Conservation (phyloP, 768 basidiomycete species). For the Fistulinella prunicolor region DNA sequence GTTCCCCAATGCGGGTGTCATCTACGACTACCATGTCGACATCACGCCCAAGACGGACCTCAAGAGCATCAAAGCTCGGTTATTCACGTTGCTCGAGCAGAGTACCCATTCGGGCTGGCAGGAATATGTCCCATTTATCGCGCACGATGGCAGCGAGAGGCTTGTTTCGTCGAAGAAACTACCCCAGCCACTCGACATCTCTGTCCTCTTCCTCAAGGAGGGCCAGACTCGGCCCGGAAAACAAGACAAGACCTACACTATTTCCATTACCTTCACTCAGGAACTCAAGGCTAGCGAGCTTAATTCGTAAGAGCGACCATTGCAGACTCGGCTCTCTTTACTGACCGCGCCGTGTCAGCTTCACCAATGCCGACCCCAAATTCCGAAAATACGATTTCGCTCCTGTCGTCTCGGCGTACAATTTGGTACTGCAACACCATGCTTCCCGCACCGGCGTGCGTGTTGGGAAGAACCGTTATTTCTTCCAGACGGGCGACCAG, state of each 20-base stretch:
- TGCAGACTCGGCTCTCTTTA: neutral
- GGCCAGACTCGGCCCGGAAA: constrained; percentile 34
- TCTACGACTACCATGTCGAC: constrained; percentile 46
- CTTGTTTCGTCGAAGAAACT: constrained; percentile 41
- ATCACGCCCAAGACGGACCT: constrained; percentile 35
- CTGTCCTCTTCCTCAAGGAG: constrained; percentile 39
- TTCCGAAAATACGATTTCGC: constrained; percentile 39
- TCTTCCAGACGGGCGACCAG: constrained; percentile 38
- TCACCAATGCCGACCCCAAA: constrained; percentile 36
- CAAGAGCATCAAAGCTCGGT: constrained; percentile 37
- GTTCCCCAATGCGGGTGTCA: constrained; percentile 34
- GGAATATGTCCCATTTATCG: constrained; percentile 31
- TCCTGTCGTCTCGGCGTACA: constrained; percentile 46
- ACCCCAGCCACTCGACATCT: constrained; percentile 35
- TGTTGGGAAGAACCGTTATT: constrained; percentile 50
- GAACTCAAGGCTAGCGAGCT: constrained; percentile 32
- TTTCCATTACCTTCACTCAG: constrained; percentile 33
- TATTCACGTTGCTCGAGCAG: constrained; percentile 44
- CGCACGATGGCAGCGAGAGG: constrained; percentile 42
- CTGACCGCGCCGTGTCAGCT: constrained; percentile 27
- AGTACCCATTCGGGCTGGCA: constrained; percentile 37
- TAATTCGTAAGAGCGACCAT: constrained; percentile 29
- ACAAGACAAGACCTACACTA: constrained; percentile 34
- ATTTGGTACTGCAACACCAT: constrained; percentile 44
- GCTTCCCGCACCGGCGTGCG: constrained; percentile 43